Conservation (phyloP, 495 filamentous ascomycete genomes). For the Alectoria sarmentosa region DNA sequence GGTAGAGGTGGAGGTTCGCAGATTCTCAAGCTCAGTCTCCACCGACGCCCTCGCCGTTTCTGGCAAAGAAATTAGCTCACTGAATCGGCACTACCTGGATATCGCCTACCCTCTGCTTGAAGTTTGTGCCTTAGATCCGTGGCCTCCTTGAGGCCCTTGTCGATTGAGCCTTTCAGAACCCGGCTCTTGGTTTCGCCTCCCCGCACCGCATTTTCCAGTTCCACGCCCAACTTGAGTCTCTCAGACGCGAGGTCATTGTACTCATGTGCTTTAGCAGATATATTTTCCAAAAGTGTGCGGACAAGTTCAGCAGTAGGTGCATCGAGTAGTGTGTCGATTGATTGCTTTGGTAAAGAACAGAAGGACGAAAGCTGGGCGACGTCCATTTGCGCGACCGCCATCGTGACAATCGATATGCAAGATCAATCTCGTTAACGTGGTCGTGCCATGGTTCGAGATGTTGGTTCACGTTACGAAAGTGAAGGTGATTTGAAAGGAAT, state of each 20-base stretch:
- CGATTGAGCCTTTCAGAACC: slow-evolving; percentile 67
- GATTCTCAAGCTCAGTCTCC: slow-evolving; percentile 71
- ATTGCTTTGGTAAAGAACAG: slow-evolving; percentile 61
- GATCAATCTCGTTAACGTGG: neutral
- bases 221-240: slow-evolving; percentile 81
- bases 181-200: slow-evolving; percentile 73
- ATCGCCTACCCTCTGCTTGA: slow-evolving; percentile 62
- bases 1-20: slow-evolving; percentile 67
- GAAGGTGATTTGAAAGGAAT: neutral
- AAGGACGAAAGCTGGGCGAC: slow-evolving; percentile 68
- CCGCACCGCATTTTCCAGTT: slow-evolving; percentile 81
- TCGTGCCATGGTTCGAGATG: slow-evolving; percentile 1
- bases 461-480: neutral
- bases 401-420: slow-evolving; percentile 34
- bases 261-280: slow-evolving; percentile 71
- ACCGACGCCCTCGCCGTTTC: slow-evolving; percentile 59
- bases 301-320: slow-evolving; percentile 74
- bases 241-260: slow-evolving; percentile 70
- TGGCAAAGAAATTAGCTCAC: slow-evolving; percentile 31
- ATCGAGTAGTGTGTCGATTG: slow-evolving; percentile 57
- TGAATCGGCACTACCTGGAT: slow-evolving; percentile 18
- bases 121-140: slow-evolving; percentile 72
- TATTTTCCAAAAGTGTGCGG: slow-evolving; percentile 53
- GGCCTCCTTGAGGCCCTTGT: slow-evolving; percentile 74
- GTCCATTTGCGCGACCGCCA: slow-evolving; percentile 73